These are phyloP conservation scores for Astragalus membranaceus DNA, from an alignment of 306 rosid genomes.

Conservation along the genomic window DNA sequence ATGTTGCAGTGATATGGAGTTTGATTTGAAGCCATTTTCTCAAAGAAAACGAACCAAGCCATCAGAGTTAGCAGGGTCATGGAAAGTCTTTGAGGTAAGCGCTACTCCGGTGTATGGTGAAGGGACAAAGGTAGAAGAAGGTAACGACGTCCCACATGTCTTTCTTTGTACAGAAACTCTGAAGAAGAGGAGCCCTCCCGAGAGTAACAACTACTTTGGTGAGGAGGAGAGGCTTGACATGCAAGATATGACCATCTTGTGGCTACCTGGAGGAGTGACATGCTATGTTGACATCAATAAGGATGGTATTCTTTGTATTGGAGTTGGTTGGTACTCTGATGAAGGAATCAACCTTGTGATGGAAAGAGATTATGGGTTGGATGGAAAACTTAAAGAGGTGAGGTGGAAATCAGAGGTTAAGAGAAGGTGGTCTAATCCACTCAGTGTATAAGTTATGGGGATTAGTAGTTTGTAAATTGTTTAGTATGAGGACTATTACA, in stretches of 20 bases:
- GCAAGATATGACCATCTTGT: constrained; percentile 71
- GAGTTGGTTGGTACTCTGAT: constrained; percentile 91
- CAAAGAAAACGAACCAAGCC: constrained; percentile 65
- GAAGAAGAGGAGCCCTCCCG: constrained; percentile 66
- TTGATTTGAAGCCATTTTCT: constrained; percentile 62
- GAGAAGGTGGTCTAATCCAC: constrained; percentile 69
- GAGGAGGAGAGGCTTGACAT: constrained; percentile 77
- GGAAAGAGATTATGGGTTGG: constrained; percentile 93
- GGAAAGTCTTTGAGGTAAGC: constrained; percentile 89
- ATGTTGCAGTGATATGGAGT: constrained; percentile 41
- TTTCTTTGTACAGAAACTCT: constrained; percentile 74
- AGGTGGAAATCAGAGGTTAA: constrained; percentile 71
- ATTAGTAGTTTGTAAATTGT: constrained; percentile 21
- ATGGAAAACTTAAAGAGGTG: constrained; percentile 85
- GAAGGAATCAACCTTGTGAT: constrained; percentile 93
- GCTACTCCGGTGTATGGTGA: constrained; percentile 71
- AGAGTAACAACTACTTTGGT: constrained; percentile 44
- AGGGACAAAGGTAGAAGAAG: constrained; percentile 24
- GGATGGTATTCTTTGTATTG: constrained; percentile 84
- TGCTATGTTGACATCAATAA: constrained; percentile 66
- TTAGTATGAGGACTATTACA: not conserved
- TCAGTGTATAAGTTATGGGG: constrained; percentile 27
- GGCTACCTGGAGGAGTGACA: constrained; percentile 92
- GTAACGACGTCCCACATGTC: constrained; percentile 31
- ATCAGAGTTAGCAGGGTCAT: constrained; percentile 68